A percentile compares a stretch with the other conserved stretches of the same genome.
Evolutionary conservation across 2,329 filamentous ascomycete genomes (phyloP).

Genomic region (Neonectria punicea): DNA sequence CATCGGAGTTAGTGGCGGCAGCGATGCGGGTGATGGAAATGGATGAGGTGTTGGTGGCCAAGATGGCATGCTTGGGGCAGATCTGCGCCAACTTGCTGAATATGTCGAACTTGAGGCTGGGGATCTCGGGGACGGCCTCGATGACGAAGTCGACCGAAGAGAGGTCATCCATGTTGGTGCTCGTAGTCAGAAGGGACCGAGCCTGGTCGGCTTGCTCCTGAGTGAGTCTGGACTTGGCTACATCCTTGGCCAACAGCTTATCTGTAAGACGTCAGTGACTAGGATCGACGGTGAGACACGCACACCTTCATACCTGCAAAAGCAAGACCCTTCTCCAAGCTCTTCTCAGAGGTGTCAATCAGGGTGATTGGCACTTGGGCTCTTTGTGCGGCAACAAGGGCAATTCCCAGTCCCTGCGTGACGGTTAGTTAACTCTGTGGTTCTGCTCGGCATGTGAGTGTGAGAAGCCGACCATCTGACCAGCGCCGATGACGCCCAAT

Average conservation of each 20-base stretch:
- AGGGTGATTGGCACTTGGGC: conserved; percentile 86
- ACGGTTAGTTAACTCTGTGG: conserved; percentile 27
- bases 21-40: conserved; percentile 98
- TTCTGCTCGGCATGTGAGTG: conserved; percentile 50
- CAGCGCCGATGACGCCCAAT: conserved; percentile 91
- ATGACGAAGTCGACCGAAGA: conserved; percentile 94
- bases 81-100: conserved; percentile 85
- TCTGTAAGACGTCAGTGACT: conserved; percentile 62
- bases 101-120: conserved; percentile 86
- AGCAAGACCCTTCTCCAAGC: conserved; percentile 86
- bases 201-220: conserved; percentile 81
- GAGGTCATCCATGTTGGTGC: conserved; percentile 80
- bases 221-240: conserved; percentile 86
- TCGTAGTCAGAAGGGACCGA: conserved; percentile 74
- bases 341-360: conserved; percentile 84
- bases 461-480: conserved; percentile 82
- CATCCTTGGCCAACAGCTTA: conserved; percentile 92
- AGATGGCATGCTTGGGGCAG: conserved; percentile 84
- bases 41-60: conserved; percentile 98
- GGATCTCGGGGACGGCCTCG: conserved; percentile 95
- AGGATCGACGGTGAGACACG: neutral
- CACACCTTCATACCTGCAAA: conserved; percentile 76
- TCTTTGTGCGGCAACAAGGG: conserved; percentile 88
- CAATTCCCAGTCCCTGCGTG: conserved; percentile 88
- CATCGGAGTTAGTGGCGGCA: conserved; percentile 81